phyloP scores from a whole-genome alignment of 495 filamentous ascomycete genomes.

The Penicillium canariense region DNA sequence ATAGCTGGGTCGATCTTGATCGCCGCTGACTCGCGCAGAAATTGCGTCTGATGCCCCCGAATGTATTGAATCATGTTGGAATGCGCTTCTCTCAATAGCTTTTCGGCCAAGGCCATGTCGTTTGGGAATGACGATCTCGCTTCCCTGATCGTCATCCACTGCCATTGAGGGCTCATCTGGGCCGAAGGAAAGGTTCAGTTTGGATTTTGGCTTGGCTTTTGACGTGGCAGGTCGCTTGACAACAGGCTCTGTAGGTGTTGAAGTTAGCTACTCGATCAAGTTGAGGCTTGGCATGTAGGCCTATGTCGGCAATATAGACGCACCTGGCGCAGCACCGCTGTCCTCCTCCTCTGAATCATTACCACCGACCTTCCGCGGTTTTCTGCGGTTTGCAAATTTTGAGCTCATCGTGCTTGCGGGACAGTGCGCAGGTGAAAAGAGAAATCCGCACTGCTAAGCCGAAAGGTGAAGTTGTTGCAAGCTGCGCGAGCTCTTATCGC shows the following conservation, averaged over 20 bases:
- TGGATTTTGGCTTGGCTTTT: slow-evolving; percentile 64
- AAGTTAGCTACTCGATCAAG: slow-evolving; percentile 11
- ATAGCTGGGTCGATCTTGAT: slow-evolving; percentile 78
- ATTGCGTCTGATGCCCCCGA: slow-evolving; percentile 43
- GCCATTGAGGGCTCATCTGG: slow-evolving; percentile 55
- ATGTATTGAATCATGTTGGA: slow-evolving; percentile 49
- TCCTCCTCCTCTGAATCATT: slow-evolving; percentile 64
- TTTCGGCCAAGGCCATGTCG: slow-evolving; percentile 66
- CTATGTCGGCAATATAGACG: neutral
- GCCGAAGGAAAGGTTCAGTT: slow-evolving; percentile 73
- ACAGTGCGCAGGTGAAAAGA: neutral
- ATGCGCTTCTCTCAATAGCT: slow-evolving; percentile 68
- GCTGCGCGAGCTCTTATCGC: slow-evolving; percentile 28
- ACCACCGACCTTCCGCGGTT: slow-evolving; percentile 69
- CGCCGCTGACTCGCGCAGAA: slow-evolving; percentile 55
- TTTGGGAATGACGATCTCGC: slow-evolving; percentile 64
- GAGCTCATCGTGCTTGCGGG: slow-evolving; percentile 56
- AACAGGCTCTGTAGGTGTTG: slow-evolving; percentile 31
- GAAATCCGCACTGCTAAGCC: neutral
- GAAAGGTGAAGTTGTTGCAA: slow-evolving; percentile 5
- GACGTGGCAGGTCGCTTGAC: slow-evolving; percentile 40
- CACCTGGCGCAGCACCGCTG: slow-evolving; percentile 30
- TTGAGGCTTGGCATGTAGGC: neutral
- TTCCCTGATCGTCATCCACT: slow-evolving; percentile 53
- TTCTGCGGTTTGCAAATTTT: slow-evolving; percentile 64